phyloP scores from a whole-genome alignment of 2,329 filamentous ascomycete genomes.

The Colletotrichum echinochloae region DNA sequence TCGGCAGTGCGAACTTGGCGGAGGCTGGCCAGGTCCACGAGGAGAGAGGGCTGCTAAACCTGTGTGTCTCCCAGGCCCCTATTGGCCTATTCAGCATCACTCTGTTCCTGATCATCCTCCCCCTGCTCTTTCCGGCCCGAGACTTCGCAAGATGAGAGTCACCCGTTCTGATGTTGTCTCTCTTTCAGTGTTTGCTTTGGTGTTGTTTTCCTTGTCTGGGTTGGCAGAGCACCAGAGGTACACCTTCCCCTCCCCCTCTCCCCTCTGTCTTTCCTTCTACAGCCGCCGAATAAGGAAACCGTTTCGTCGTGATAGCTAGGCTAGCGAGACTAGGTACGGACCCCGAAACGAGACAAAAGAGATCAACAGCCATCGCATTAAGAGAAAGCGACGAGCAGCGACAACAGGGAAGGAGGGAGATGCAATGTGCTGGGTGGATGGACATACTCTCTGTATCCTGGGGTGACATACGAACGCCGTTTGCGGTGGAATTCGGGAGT shows the following conservation, averaged over 20 bases:
- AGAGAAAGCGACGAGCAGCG: neutral
- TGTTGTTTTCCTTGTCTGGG: neutral
- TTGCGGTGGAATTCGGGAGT: neutral
- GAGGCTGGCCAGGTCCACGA: neutral
- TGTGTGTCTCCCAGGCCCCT: neutral
- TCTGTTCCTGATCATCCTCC: neutral
- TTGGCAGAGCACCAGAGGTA: neutral
- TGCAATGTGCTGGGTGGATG: neutral
- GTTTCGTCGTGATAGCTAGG: conserved; percentile 8
- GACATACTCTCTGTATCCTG: neutral
- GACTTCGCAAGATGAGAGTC: neutral
- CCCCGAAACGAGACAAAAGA: neutral
- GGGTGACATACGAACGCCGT: neutral
- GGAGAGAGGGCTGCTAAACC: neutral
- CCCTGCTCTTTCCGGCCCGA: neutral
- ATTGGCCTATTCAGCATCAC: neutral
- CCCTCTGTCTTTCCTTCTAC: neutral
- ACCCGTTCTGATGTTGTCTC: neutral
- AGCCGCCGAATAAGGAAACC: conserved; percentile 25
- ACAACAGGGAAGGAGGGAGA: neutral
- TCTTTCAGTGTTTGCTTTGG: neutral
- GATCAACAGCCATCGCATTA: neutral
- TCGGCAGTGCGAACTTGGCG: neutral
- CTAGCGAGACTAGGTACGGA: neutral
- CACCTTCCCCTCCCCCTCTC: accelerated